Evolutionary conservation across 768 basidiomycete genomes (phyloP).

Genomic region (Hebeloma cylindrosporum): DNA sequence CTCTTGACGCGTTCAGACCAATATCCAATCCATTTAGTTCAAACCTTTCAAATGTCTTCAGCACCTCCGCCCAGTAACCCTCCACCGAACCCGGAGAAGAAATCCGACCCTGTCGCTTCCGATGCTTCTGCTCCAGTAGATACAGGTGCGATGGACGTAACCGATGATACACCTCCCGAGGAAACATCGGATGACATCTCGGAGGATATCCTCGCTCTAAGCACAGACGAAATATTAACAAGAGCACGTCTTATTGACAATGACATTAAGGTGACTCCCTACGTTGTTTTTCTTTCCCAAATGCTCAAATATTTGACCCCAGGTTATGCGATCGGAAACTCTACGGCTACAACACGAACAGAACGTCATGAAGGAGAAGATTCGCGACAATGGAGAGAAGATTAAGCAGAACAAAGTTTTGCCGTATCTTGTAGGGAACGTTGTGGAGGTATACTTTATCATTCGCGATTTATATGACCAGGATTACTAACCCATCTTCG

Average conservation of each 20-base stretch:
- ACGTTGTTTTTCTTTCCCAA: not conserved
- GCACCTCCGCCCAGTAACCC: slow-evolving; percentile 54
- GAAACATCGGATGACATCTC: slow-evolving; percentile 94
- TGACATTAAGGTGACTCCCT: slow-evolving; percentile 77
- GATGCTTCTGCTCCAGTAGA: slow-evolving; percentile 32
- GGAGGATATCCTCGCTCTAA: slow-evolving; percentile 74
- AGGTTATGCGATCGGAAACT: slow-evolving; percentile 98
- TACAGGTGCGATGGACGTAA: slow-evolving; percentile 66
- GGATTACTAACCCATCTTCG: slow-evolving; percentile 10
- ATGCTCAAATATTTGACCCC: slow-evolving; percentile 5
- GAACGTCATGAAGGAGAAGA: slow-evolving; percentile 96
- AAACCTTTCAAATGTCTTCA: slow-evolving; percentile 51
- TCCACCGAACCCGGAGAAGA: slow-evolving; percentile 52
- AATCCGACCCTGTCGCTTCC: slow-evolving; percentile 38
- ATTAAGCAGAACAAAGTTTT: slow-evolving; percentile 99
- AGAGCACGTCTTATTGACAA: slow-evolving; percentile 94
- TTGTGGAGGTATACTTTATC: slow-evolving; percentile 76
- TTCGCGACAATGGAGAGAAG: slow-evolving; percentile 96
- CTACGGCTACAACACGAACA: slow-evolving; percentile 91
- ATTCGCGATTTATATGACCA: not conserved
- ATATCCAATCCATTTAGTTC: slow-evolving; percentile 13
- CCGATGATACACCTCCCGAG: slow-evolving; percentile 65
- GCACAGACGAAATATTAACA: slow-evolving; percentile 85
- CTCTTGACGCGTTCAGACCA: slow-evolving; percentile 29
- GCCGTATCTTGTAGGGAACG: slow-evolving; percentile 96